Percentiles rank a stretch among this genome's conserved stretches.
These are phyloP conservation scores for Corchorus capsularis DNA, from an alignment of 345 rosid species.

Conservation along the genomic window DNA sequence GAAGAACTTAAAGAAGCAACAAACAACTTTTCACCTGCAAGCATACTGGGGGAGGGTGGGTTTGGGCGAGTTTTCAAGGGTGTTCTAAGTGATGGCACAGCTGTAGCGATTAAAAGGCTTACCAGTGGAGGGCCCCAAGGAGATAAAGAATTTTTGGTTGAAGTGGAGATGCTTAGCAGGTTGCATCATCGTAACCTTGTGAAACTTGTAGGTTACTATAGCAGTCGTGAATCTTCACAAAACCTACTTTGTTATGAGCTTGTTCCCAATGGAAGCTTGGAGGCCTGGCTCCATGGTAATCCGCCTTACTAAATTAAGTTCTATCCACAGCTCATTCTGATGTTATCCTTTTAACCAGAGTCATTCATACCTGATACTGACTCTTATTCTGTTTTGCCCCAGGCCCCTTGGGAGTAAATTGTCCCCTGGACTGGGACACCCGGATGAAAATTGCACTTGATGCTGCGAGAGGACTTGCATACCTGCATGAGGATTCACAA, in stretches of 20 bases:
- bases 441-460: constrained; percentile 99
- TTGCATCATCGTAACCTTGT: constrained; percentile 99
- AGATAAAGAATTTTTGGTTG: constrained; percentile 92
- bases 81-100: constrained; percentile 94
- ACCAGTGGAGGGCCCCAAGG: constrained; percentile 94
- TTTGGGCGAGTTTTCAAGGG: constrained; percentile 98
- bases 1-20: constrained; percentile 98
- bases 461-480: constrained; percentile 98
- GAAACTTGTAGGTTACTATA: constrained; percentile 95
- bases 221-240: constrained; percentile 86
- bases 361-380: constrained; percentile 10
- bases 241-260: constrained; percentile 96
- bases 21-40: constrained; percentile 79
- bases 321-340: constrained; percentile 4
- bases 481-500: constrained; percentile 97
- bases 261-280: constrained; percentile 96
- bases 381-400: constrained; percentile 30
- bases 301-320: constrained; percentile 12
- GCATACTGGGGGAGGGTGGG: constrained; percentile 97
- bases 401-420: constrained; percentile 91
- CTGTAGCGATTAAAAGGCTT: constrained; percentile 97
- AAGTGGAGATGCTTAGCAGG: constrained; percentile 99
- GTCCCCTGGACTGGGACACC: constrained; percentile 96
- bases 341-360: constrained; percentile 15
- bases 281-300: constrained; percentile 98